Evolutionary conservation across 1,284 basidiomycete species (phyloP).

Genomic region (Gomphus bonarii): DNA sequence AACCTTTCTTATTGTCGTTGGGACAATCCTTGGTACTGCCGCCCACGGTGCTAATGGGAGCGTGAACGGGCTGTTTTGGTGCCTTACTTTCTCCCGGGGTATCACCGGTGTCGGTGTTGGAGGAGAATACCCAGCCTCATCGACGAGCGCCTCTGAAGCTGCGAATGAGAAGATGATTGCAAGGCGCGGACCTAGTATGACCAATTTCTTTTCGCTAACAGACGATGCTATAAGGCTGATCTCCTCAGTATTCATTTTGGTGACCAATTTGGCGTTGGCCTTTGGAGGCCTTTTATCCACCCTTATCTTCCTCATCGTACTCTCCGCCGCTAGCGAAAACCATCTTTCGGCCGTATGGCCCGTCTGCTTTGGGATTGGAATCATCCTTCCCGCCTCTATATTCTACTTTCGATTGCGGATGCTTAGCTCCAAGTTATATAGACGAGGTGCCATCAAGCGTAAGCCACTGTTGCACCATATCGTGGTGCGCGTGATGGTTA

Average conservation of each 20-base stretch:
- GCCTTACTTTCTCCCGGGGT: conserved; percentile 62
- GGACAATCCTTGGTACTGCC: conserved; percentile 62
- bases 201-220: background rate
- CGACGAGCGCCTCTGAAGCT: conserved; percentile 56
- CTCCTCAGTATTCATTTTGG: conserved; percentile 53
- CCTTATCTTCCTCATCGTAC: conserved; percentile 61
- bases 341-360: conserved; percentile 69
- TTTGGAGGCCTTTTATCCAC: conserved; percentile 65
- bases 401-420: conserved; percentile 66
- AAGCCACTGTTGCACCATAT: conserved; percentile 15
- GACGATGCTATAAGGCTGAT: background rate
- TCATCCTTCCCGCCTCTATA: conserved; percentile 57
- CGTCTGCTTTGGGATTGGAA: conserved; percentile 64
- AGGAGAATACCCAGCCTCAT: conserved; percentile 71
- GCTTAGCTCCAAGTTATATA: conserved; percentile 58
- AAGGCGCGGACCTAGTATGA: conserved; percentile 48
- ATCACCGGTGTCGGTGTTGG: conserved; percentile 66
- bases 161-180: conserved; percentile 61
- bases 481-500: background rate
- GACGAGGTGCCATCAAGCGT: conserved; percentile 56
- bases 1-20: conserved; percentile 60
- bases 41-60: conserved; percentile 55
- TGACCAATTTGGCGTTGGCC: conserved; percentile 60
- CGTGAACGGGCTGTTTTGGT: conserved; percentile 62
- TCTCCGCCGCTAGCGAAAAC: conserved; percentile 53